Evolutionary conservation across 2,329 filamentous ascomycete genomes (phyloP).

Genomic region (Venturiaceae sp.): DNA sequence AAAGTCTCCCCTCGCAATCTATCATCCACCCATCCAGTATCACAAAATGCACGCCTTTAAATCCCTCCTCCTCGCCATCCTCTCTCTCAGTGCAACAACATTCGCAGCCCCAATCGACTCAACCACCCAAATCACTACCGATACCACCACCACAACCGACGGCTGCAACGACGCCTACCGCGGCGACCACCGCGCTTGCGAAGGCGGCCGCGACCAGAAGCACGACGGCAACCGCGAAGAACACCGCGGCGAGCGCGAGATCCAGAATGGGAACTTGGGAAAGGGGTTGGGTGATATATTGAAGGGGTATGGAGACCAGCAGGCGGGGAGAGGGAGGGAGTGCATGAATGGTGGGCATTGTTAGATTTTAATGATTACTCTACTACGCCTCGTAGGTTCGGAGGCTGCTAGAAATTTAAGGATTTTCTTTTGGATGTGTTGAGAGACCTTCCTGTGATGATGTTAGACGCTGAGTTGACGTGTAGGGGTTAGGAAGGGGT

Average conservation of each 20-base stretch:
- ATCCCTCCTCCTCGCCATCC: background rate
- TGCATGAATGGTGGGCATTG: constrained; percentile 1
- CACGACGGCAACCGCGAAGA: background rate
- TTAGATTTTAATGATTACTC: background rate
- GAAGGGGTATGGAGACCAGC: background rate
- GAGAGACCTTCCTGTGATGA: no score
- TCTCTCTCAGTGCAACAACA: background rate
- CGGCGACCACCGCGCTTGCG: constrained; percentile 1
- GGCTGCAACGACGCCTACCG: background rate
- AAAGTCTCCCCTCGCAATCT: background rate
- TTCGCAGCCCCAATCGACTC: background rate
- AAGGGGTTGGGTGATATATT: background rate
- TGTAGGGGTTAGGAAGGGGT: background rate
- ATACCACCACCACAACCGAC: background rate
- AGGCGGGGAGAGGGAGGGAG: background rate
- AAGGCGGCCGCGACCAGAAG: constrained; percentile 1
- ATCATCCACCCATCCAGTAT: background rate
- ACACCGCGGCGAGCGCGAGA: background rate
- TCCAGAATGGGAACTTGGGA: background rate
- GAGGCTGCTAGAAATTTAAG: no score
- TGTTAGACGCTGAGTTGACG: no score
- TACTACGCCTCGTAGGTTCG: no score
- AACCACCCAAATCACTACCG: background rate
- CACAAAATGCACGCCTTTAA: background rate
- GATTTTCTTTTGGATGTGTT: no score